These are phyloP conservation scores for Hemileccinum impolitum DNA, from an alignment of 768 basidiomycete species.

Conservation along the genomic window DNA sequence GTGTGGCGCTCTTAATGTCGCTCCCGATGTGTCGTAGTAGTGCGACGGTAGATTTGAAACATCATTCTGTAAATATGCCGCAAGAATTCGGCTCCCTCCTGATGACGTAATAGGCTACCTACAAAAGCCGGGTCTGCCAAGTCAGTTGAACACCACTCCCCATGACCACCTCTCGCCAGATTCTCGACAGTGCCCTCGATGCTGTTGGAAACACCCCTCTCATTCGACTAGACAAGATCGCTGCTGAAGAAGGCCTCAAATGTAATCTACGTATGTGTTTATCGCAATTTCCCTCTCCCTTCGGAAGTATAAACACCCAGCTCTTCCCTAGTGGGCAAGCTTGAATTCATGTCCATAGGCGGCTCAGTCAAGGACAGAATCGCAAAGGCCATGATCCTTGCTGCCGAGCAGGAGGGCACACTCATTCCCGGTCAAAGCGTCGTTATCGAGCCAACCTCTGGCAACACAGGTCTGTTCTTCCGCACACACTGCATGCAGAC, in stretches of 20 bases:
- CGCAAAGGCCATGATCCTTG: slow-evolving; percentile 93
- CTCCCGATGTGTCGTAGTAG: too few species aligned
- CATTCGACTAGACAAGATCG: slow-evolving; percentile 79
- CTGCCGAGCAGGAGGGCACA: slow-evolving; percentile 85
- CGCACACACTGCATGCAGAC: not conserved
- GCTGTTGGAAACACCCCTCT: slow-evolving; percentile 92
- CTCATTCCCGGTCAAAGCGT: slow-evolving; percentile 86
- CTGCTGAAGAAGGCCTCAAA: slow-evolving; percentile 66
- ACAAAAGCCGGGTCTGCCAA: not conserved
- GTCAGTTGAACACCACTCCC: not conserved
- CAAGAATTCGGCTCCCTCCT: too few species aligned
- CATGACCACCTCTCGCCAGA: slow-evolving; percentile 37
- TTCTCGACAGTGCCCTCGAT: slow-evolving; percentile 77
- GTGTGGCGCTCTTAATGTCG: too few species aligned
- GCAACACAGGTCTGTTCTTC: slow-evolving; percentile 79
- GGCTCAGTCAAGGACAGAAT: slow-evolving; percentile 97
- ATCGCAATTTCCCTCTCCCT: not conserved
- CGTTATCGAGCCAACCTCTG: slow-evolving; percentile 93
- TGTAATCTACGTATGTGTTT: slow-evolving; percentile 80
- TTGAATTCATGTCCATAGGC: slow-evolving; percentile 87
- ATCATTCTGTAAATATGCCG: too few species aligned
- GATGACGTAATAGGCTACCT: too few species aligned
- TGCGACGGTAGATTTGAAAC: too few species aligned
- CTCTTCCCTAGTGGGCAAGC: slow-evolving; percentile 68
- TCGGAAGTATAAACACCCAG: not conserved